phyloP scores from a whole-genome alignment of 2,329 filamentous ascomycete species.

The Trichoderma guizhouense region DNA sequence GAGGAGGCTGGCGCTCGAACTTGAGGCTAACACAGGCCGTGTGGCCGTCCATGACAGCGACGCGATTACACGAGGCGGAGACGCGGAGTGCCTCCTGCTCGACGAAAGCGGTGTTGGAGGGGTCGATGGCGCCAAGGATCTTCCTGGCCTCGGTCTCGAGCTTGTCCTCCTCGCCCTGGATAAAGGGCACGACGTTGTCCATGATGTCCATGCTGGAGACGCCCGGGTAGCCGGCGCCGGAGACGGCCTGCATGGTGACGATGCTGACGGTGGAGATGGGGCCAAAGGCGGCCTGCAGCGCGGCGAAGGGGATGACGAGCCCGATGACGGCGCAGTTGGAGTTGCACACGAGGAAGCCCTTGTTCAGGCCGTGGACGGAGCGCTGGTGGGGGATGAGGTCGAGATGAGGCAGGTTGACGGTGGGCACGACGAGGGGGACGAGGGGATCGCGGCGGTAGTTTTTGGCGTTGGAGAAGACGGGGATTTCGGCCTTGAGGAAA shows the following conservation, averaged over 20 bases:
- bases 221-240: conserved; percentile 6
- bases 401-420: conserved; percentile 13
- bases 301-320: conserved; percentile 8
- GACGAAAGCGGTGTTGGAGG: background rate
- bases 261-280: background rate
- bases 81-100: background rate
- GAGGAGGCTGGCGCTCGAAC: conserved; percentile 4
- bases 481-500: conserved; percentile 12
- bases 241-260: conserved; percentile 2
- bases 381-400: conserved; percentile 11
- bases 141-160: conserved; percentile 14
- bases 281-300: conserved; percentile 1
- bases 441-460: conserved; percentile 11
- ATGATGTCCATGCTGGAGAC: conserved; percentile 11
- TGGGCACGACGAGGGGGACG: conserved; percentile 10
- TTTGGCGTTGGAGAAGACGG: conserved; percentile 15
- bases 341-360: conserved; percentile 15
- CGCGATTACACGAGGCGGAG: conserved; percentile 3
- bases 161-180: conserved; percentile 15
- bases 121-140: conserved; percentile 11
- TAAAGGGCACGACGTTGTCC: conserved; percentile 13
- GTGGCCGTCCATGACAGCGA: conserved; percentile 9
- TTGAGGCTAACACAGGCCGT: background rate
- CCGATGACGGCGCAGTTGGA: conserved; percentile 13
- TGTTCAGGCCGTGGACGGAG: conserved; percentile 1